These are phyloP conservation scores for Chalaropsis thielavioides DNA, from an alignment of 2,329 filamentous ascomycete genomes.

Conservation along the genomic window DNA sequence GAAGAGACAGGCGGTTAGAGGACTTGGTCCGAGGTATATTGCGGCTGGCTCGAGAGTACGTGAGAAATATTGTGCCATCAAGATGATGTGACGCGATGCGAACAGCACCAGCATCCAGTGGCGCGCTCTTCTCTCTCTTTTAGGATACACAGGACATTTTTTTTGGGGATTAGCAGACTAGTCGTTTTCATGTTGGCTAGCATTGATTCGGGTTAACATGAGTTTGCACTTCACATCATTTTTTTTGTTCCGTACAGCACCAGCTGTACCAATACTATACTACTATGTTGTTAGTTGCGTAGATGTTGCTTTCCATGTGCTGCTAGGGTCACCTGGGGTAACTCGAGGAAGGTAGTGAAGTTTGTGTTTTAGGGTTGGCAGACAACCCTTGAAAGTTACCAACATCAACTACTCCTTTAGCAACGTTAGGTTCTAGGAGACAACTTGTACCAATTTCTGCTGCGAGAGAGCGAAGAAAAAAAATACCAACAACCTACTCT, in stretches of 20 bases:
- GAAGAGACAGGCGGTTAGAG: constrained; percentile 57
- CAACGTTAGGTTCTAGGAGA: too few species aligned
- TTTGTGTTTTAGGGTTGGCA: too few species aligned
- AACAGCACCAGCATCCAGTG: not conserved
- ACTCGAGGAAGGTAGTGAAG: too few species aligned
- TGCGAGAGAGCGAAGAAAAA: too few species aligned
- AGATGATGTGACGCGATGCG: constrained; percentile 26
- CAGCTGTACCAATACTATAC: too few species aligned
- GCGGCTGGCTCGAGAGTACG: constrained; percentile 42
- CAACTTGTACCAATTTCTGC: too few species aligned
- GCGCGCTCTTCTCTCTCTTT: constrained; percentile 12
- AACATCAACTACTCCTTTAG: too few species aligned
- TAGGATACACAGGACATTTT: constrained; percentile 20
- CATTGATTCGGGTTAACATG: not conserved
- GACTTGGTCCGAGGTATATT: constrained; percentile 56
- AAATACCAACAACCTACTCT: too few species aligned
- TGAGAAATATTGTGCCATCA: constrained; percentile 42
- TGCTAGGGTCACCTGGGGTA: too few species aligned
- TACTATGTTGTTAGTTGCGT: too few species aligned
- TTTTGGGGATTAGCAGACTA: not conserved
- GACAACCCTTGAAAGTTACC: too few species aligned
- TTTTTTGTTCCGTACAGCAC: not conserved
- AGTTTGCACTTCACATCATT: not conserved
- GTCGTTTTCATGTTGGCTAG: not conserved
- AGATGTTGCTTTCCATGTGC: too few species aligned